Evolutionary conservation across 345 rosid species (phyloP).

Genomic region (Carallia pectinifolia): DNA sequence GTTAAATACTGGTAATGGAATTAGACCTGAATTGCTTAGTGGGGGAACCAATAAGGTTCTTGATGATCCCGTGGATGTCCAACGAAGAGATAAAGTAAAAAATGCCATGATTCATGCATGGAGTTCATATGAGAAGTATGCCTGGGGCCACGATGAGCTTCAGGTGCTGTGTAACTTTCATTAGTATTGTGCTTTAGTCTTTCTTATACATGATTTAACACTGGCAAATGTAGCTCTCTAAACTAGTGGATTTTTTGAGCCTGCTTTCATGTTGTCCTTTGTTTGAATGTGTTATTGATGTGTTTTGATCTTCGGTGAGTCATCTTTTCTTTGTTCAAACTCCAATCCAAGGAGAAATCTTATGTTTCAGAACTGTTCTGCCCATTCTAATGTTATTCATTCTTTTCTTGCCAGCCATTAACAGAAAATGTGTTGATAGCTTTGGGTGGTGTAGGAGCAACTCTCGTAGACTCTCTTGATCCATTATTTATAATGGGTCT

Average conservation of each 20-base stretch:
- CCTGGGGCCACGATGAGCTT: slow-evolving; percentile 36
- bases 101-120: slow-evolving; percentile 38
- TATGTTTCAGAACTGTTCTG: neutral
- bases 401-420: slow-evolving; percentile 52
- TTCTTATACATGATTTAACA: neutral
- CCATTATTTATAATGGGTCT: slow-evolving; percentile 94
- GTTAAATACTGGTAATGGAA: slow-evolving; percentile 30
- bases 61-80: slow-evolving; percentile 19
- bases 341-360: neutral
- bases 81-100: slow-evolving; percentile 30
- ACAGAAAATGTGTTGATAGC: slow-evolving; percentile 73
- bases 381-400: neutral
- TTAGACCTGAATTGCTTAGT: slow-evolving; percentile 10
- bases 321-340: neutral
- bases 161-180: slow-evolving; percentile 11
- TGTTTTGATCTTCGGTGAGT: neutral
- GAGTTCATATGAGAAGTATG: slow-evolving; percentile 31
- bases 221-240: neutral
- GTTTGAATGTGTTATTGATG: neutral
- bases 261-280: neutral
- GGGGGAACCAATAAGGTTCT: slow-evolving; percentile 5
- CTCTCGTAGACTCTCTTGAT: slow-evolving; percentile 79
- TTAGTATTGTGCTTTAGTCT: neutral
- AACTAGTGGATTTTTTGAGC: neutral
- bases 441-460: slow-evolving; percentile 98